These are phyloP conservation scores for Leishmania braziliensis DNA, from an alignment of 208 protist genomes.

Conservation along the genomic window DNA sequence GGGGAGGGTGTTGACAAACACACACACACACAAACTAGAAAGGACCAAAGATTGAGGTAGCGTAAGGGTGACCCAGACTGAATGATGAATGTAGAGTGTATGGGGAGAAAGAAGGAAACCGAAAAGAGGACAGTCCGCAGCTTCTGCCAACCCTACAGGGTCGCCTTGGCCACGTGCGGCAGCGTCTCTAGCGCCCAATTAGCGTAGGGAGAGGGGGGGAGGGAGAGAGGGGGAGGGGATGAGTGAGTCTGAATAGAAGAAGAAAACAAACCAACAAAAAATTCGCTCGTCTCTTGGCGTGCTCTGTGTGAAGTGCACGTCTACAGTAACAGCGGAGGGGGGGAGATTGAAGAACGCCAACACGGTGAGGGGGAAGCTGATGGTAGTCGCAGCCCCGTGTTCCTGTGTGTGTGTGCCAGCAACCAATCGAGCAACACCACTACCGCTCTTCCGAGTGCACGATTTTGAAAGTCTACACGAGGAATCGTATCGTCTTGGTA, in stretches of 20 bases:
- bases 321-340: background rate
- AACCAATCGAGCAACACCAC: background rate
- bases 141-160: background rate
- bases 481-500: background rate
- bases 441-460: background rate
- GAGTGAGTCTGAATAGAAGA: background rate
- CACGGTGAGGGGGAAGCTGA: background rate
- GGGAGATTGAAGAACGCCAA: background rate
- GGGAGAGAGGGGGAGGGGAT: background rate
- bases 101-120: background rate
- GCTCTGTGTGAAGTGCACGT: background rate
- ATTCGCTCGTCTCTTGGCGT: background rate
- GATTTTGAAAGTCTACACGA: background rate
- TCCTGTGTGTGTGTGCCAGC: background rate
- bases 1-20: conserved; percentile 12
- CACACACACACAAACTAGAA: conserved; percentile 1
- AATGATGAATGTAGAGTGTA: background rate
- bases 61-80: background rate
- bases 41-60: background rate
- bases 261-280: background rate
- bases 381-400: background rate
- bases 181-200: background rate
- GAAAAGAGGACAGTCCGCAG: background rate
- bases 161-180: background rate
- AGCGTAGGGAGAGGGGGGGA: background rate